These are phyloP conservation scores for Calocybe cyanea DNA, from an alignment of 768 basidiomycete species.

Conservation along the genomic window DNA sequence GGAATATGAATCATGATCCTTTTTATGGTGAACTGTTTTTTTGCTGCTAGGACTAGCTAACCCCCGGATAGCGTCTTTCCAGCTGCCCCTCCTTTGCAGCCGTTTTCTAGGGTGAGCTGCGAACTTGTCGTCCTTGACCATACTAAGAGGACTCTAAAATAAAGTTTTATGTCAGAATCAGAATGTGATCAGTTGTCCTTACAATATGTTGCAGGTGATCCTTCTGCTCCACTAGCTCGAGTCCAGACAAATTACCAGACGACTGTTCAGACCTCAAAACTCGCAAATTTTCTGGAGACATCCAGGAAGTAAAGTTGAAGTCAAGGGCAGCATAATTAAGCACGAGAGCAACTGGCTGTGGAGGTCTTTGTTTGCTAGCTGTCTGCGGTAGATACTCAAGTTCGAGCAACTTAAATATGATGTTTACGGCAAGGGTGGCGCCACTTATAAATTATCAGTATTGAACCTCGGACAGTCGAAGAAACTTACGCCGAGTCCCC, in stretches of 20 bases:
- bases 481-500: slow-evolving; percentile 95
- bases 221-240: slow-evolving; percentile 75
- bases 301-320: slow-evolving; percentile 99
- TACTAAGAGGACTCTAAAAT: slow-evolving; percentile 74
- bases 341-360: slow-evolving; percentile 76
- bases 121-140: slow-evolving; percentile 71
- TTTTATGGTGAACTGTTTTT: slow-evolving; percentile 16
- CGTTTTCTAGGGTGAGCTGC: slow-evolving; percentile 34
- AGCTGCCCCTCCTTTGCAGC: slow-evolving; percentile 52
- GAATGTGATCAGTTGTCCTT: slow-evolving; percentile 12
- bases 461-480: slow-evolving; percentile 6
- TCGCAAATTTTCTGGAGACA: slow-evolving; percentile 78
- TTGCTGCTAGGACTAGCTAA: slow-evolving; percentile 40
- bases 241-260: slow-evolving; percentile 70
- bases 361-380: slow-evolving; percentile 41
- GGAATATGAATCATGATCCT: slow-evolving; percentile 22
- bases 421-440: slow-evolving; percentile 79
- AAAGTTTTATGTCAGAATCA: slow-evolving; percentile 1
- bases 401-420: slow-evolving; percentile 85
- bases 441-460: slow-evolving; percentile 51
- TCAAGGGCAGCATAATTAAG: slow-evolving; percentile 91
- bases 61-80: slow-evolving; percentile 55
- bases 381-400: slow-evolving; percentile 33
- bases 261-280: slow-evolving; percentile 88
- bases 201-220: slow-evolving; percentile 83